These are phyloP conservation scores for Entamoeba histolytica DNA, from an alignment of 208 protist genomes.

Conservation along the genomic window DNA sequence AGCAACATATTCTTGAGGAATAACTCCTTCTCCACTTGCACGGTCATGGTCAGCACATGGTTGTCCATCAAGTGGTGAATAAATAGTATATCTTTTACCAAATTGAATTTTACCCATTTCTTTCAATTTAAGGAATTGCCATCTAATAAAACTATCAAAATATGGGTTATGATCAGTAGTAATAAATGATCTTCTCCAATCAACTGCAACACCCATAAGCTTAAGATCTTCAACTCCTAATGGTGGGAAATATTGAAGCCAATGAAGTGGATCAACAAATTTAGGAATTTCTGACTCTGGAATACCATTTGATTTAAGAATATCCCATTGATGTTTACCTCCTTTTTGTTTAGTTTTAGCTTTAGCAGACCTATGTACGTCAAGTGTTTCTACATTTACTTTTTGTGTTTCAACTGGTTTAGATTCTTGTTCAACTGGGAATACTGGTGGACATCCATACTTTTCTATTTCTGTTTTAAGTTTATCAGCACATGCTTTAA, in stretches of 20 bases:
- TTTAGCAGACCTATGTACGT: not conserved
- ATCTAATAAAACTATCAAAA: slow-evolving; percentile 94
- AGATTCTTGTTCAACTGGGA: slow-evolving; percentile 37
- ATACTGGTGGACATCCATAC: slow-evolving; percentile 56
- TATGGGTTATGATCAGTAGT: slow-evolving; percentile 94
- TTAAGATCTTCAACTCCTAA: slow-evolving; percentile 69
- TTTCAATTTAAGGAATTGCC: slow-evolving; percentile 75
- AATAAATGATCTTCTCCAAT: slow-evolving; percentile 96
- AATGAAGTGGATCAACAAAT: slow-evolving; percentile 85
- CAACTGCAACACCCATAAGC: slow-evolving; percentile 50
- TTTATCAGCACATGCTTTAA: slow-evolving; percentile 90
- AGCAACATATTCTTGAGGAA: slow-evolving; percentile 32
- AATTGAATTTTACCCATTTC: slow-evolving; percentile 65
- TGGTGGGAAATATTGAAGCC: slow-evolving; percentile 93
- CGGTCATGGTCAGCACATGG: slow-evolving; percentile 97
- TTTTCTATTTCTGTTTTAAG: slow-evolving; percentile 55
- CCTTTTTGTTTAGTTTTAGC: slow-evolving; percentile 54
- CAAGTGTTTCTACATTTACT: not conserved
- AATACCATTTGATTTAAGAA: slow-evolving; percentile 79
- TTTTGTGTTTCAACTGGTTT: slow-evolving; percentile 24
- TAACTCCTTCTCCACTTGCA: slow-evolving; percentile 34
- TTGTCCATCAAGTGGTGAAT: slow-evolving; percentile 85
- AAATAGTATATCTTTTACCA: slow-evolving; percentile 82
- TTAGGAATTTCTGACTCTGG: slow-evolving; percentile 73
- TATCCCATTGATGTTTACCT: slow-evolving; percentile 59